Evolutionary conservation across 441 rosid genomes (phyloP).

Genomic region (Jatropha podagrica): DNA sequence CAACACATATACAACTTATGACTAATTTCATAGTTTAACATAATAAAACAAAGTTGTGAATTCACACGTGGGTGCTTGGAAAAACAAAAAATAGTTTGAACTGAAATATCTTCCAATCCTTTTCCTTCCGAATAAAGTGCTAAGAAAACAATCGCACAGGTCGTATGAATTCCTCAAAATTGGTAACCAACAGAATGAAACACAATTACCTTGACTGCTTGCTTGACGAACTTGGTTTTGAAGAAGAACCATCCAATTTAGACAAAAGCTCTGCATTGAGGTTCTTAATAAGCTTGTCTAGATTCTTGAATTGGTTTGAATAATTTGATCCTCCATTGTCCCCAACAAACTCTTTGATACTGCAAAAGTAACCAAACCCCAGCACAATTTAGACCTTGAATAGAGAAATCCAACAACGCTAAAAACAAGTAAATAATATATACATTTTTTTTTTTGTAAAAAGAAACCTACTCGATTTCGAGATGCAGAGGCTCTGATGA

Average conservation of each 20-base stretch:
- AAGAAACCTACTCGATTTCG: conserved; percentile 56
- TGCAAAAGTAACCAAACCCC: conserved; percentile 25
- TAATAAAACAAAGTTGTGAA: background rate
- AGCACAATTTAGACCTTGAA: background rate
- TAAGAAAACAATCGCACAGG: background rate
- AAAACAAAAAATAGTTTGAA: no score
- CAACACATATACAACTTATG: background rate
- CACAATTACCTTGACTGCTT: conserved; percentile 38
- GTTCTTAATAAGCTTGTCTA: conserved; percentile 54
- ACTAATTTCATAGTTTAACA: background rate
- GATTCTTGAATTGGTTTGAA: conserved; percentile 55
- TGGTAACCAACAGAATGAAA: background rate
- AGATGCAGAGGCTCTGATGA: conserved; percentile 57
- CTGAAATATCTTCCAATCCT: no score
- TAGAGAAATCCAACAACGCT: background rate
- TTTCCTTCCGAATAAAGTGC: no score
- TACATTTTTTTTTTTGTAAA: no score
- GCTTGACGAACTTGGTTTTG: conserved; percentile 34
- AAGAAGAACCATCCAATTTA: conserved; percentile 39
- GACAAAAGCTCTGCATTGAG: conserved; percentile 47
- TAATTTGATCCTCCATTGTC: conserved; percentile 45
- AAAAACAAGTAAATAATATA: background rate
- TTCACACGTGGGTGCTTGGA: background rate
- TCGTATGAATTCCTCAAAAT: background rate
- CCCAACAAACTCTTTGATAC: conserved; percentile 53